Evolutionary conservation across 2,329 filamentous ascomycete species (phyloP), one percentile per base, ranked within the genome.

Genomic region (Trichoderma aggressivum): DNA sequence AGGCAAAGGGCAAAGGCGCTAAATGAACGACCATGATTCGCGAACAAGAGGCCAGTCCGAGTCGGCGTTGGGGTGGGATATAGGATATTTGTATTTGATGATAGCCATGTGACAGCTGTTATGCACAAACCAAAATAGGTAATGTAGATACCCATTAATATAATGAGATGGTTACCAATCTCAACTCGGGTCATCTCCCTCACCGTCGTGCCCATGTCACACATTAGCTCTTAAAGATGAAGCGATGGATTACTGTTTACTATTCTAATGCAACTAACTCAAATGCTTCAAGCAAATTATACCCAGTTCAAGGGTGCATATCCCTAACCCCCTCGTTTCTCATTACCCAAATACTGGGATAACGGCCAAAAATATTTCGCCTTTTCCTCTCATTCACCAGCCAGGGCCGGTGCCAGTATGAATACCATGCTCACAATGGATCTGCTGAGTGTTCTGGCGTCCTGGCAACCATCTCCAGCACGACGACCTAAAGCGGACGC

Each of bases 1-100:
- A 99, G 82, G 94, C 94, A 5, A 94, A 94, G 82, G 91, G 91
- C 26, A 97, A 97, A 82, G 89, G 89, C 6, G 85, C 89, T 56
- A 94, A 94, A 83, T 91, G 80, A 80, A 71, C 16, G 28, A 58
- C 11, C 43, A 70, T 21, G 21, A 14, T 72, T 59, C 63, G 60
- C 61, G 32, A 72, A 47, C 71, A 50, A 70, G 55, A 67, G 69
- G 71, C 70, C 73, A 75, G 77, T 77, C 74, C 71, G 61, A 73
- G 73, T 77, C 72, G 78, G 79, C 79, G 79, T 80, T 80, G 61
- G 72, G 78, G 75, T 71, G 68, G 73, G 74, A 75, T 70, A 73
- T 75, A 67, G 73, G 71, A 76, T 73, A 73, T 64, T 77, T 77
- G 70, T 67, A 72, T 77, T 73, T 77, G 74, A 66, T 74, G 75